These are phyloP conservation scores for Kalmusia sp. DNA, from an alignment of 2,329 filamentous ascomycete species.

Conservation along the genomic window DNA sequence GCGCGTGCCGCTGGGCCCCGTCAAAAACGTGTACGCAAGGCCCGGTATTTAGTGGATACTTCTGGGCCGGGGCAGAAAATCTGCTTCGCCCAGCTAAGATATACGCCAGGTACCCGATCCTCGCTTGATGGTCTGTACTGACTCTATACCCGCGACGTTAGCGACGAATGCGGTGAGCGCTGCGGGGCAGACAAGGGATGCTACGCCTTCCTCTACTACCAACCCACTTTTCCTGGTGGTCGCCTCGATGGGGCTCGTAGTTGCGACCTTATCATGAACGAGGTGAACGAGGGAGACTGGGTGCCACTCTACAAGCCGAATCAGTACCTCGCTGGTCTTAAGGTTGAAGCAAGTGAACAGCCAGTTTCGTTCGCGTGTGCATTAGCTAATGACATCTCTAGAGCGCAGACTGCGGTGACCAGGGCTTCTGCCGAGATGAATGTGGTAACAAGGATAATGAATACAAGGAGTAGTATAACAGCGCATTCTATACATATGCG, in stretches of 20 bases:
- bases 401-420: background rate
- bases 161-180: slow-evolving; percentile 9
- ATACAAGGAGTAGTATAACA: background rate
- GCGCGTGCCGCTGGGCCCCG: background rate
- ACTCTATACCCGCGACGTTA: too few species aligned
- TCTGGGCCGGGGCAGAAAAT: background rate
- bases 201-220: slow-evolving; percentile 15
- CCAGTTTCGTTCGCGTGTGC: background rate
- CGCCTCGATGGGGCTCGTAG: slow-evolving; percentile 8
- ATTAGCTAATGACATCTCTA: background rate
- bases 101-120: too few species aligned
- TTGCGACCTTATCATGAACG: slow-evolving; percentile 10
- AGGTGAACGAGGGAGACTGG: slow-evolving; percentile 8
- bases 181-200: slow-evolving; percentile 8
- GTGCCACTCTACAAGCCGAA: background rate
- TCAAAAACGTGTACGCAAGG: background rate
- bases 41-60: too few species aligned
- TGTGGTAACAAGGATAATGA: background rate
- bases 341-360: background rate
- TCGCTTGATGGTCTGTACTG: slow-evolving; percentile 1
- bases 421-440: background rate
- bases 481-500: too few species aligned
- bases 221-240: slow-evolving; percentile 10
- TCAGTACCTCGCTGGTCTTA: background rate
- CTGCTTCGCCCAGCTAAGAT: too few species aligned